phyloP scores from a whole-genome alignment of 2,329 filamentous ascomycete species.

The Cercospora sp. region DNA sequence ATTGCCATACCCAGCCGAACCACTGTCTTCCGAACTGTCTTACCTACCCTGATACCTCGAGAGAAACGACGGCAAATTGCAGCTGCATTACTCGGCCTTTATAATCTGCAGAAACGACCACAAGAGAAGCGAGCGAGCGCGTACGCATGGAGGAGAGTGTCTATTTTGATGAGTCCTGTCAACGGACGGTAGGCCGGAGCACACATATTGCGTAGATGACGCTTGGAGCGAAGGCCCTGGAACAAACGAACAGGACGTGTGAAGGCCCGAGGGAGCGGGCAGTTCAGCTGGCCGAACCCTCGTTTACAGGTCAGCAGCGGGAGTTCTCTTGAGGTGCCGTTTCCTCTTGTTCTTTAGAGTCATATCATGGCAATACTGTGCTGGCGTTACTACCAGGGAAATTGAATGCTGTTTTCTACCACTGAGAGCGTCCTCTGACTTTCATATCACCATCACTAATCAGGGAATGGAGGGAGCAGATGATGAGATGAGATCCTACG shows the following conservation, averaged over 20 bases:
- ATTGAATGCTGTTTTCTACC: slow-evolving; percentile 12
- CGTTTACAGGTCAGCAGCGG: slow-evolving; percentile 15
- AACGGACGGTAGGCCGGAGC: slow-evolving; percentile 6
- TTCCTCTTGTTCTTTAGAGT: slow-evolving; percentile 16
- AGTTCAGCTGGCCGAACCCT: slow-evolving; percentile 23
- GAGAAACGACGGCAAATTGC: slow-evolving; percentile 16
- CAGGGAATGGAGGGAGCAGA: not conserved
- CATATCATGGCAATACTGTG: slow-evolving; percentile 18
- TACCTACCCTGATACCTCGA: slow-evolving; percentile 12
- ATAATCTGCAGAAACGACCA: slow-evolving; percentile 16
- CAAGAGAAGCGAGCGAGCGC: slow-evolving; percentile 5
- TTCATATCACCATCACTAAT: not conserved
- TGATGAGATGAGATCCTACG: not conserved
- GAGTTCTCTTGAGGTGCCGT: slow-evolving; percentile 10
- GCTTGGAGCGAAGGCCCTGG: slow-evolving; percentile 11
- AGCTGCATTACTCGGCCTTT: slow-evolving; percentile 15
- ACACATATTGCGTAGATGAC: slow-evolving; percentile 22
- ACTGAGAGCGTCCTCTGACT: not conserved
- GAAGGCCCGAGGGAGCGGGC: slow-evolving; percentile 8
- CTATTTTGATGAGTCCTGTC: not conserved
- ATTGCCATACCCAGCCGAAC: slow-evolving; percentile 27
- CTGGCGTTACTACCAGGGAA: slow-evolving; percentile 13
- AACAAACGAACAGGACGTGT: slow-evolving; percentile 8
- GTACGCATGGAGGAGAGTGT: slow-evolving; percentile 8
- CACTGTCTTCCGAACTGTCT: slow-evolving; percentile 20